Evolutionary conservation across 495 filamentous ascomycete genomes (phyloP).

Genomic region (Trichoderma erinaceum): DNA sequence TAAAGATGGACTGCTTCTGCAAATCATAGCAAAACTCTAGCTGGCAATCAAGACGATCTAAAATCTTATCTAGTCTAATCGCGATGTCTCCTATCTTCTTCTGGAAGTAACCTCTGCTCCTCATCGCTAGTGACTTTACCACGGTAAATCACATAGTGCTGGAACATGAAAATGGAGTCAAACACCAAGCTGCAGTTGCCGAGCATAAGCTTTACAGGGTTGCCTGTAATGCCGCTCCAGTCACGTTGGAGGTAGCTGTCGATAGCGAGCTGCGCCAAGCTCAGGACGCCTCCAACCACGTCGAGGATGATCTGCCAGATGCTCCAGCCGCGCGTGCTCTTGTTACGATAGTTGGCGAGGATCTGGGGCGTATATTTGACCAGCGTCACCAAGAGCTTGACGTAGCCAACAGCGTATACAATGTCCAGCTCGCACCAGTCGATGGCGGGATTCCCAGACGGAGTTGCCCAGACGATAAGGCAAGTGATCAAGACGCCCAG

Average conservation of each 20-base stretch:
- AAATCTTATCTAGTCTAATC: neutral
- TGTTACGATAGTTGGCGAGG: conserved; percentile 69
- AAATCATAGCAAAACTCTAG: neutral
- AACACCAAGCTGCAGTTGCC: conserved; percentile 81
- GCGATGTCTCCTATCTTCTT: conserved; percentile 1
- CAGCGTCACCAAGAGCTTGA: conserved; percentile 83
- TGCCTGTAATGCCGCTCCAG: conserved; percentile 86
- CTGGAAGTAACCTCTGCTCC: conserved; percentile 5
- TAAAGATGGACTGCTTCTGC: neutral
- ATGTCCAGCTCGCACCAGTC: conserved; percentile 44
- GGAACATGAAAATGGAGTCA: conserved; percentile 74
- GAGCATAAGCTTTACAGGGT: conserved; percentile 83
- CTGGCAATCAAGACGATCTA: neutral
- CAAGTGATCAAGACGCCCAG: conserved; percentile 50
- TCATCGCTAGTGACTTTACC: neutral
- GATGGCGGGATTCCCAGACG: conserved; percentile 32
- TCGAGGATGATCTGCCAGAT: conserved; percentile 85
- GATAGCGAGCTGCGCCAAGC: conserved; percentile 70
- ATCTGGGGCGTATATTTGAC: conserved; percentile 92
- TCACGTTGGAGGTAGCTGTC: conserved; percentile 80
- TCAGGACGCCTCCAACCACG: conserved; percentile 72
- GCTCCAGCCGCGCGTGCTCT: conserved; percentile 81
- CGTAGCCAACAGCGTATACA: conserved; percentile 73
- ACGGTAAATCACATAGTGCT: conserved; percentile 80
- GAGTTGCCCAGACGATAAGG: conserved; percentile 49